phyloP scores from a whole-genome alignment of 2,329 filamentous ascomycete genomes.

The Trichoderma hamatum region DNA sequence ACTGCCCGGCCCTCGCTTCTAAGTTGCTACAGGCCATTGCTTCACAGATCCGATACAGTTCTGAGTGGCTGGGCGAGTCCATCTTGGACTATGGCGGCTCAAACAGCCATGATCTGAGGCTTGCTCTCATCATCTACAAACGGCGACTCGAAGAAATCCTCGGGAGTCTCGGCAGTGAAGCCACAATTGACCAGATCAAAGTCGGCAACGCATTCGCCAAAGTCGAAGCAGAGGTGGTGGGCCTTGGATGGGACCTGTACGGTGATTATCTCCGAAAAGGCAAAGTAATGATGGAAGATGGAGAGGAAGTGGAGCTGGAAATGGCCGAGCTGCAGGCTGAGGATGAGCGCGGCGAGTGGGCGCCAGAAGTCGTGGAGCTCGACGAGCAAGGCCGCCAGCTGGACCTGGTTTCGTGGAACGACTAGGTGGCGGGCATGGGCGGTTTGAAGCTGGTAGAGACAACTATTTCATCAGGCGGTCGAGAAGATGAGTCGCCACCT shows the following conservation, averaged over 20 bases:
- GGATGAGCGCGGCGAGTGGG: slow-evolving; percentile 57
- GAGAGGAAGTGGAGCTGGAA: slow-evolving; percentile 53
- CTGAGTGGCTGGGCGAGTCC: slow-evolving; percentile 52
- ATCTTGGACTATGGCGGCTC: slow-evolving; percentile 44
- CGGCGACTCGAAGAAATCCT: slow-evolving; percentile 54
- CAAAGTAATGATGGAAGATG: slow-evolving; percentile 56
- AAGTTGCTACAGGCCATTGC: slow-evolving; percentile 55
- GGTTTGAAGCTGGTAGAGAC: not conserved
- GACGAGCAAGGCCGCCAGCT: slow-evolving; percentile 56
- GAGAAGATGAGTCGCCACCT: not conserved
- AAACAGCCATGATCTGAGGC: slow-evolving; percentile 44
- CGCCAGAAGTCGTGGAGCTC: slow-evolving; percentile 56
- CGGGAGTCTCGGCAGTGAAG: slow-evolving; percentile 38
- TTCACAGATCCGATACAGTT: slow-evolving; percentile 59
- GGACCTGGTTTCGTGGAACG: slow-evolving; percentile 55
- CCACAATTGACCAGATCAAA: slow-evolving; percentile 46
- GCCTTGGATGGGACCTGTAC: slow-evolving; percentile 60
- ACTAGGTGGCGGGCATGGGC: slow-evolving; percentile 32
- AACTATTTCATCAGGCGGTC: not conserved
- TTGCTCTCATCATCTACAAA: slow-evolving; percentile 58
- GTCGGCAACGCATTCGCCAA: slow-evolving; percentile 52
- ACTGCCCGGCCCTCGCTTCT: slow-evolving; percentile 49
- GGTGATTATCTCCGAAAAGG: slow-evolving; percentile 54
- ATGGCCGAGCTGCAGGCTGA: slow-evolving; percentile 56
- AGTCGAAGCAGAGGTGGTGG: slow-evolving; percentile 40